Evolutionary conservation across 306 rosid genomes (phyloP).

Genomic region (Abrus precatorius): DNA sequence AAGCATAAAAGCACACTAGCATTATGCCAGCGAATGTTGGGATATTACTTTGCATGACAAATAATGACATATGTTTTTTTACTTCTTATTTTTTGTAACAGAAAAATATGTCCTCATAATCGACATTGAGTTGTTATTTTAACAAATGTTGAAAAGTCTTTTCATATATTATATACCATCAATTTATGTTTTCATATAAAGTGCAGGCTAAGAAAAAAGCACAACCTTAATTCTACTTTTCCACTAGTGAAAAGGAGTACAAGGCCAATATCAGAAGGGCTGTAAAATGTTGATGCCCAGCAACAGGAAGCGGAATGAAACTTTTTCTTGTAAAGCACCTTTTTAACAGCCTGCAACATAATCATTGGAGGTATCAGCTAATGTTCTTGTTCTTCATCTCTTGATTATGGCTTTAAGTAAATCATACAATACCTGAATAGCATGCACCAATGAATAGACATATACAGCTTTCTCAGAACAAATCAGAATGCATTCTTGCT

Average conservation of each 20-base stretch:
- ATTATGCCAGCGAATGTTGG: not conserved
- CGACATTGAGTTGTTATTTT: not conserved
- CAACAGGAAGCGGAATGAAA: conserved; percentile 83
- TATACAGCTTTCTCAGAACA: conserved; percentile 92
- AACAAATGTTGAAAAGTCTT: not conserved
- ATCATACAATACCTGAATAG: conserved; percentile 71
- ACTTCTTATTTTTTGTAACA: not conserved
- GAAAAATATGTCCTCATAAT: not conserved
- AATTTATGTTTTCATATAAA: not conserved
- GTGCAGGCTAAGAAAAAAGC: conserved; percentile 6
- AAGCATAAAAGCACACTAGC: conserved; percentile 11
- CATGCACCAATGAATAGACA: conserved; percentile 77
- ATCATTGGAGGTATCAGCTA: conserved; percentile 32
- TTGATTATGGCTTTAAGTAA: conserved; percentile 14
- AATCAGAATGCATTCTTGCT: conserved; percentile 65
- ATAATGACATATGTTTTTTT: not conserved
- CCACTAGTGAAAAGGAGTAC: conserved; percentile 75
- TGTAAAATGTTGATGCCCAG: conserved; percentile 83
- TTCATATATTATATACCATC: not conserved
- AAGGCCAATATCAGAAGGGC: conserved; percentile 65
- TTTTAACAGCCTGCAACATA: conserved; percentile 77
- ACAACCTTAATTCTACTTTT: conserved; percentile 83
- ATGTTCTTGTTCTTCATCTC: conserved; percentile 18
- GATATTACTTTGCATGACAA: not conserved
- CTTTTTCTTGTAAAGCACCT: conserved; percentile 89